Conservation (phyloP, 164 flowering plant species). For the Vitis rupestris region DNA sequence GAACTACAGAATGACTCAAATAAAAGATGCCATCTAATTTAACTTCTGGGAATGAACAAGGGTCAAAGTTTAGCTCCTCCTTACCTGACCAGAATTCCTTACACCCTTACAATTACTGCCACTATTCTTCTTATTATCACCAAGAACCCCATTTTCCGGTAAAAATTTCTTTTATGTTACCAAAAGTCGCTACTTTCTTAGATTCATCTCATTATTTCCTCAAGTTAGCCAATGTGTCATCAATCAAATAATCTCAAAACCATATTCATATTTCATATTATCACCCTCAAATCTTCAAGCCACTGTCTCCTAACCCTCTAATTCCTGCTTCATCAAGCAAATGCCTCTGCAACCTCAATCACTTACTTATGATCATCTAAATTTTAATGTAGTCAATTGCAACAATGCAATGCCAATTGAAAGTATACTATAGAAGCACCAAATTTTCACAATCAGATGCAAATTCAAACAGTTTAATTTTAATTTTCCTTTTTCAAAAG, state of each 20-base stretch:
- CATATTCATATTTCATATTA: background rate
- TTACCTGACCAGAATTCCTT: background rate
- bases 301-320: background rate
- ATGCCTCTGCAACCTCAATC: background rate
- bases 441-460: background rate
- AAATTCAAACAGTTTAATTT: background rate
- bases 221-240: background rate
- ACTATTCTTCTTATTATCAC: background rate
- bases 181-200: background rate
- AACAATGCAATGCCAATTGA: background rate
- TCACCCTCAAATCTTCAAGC: background rate
- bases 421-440: background rate
- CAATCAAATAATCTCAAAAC: background rate
- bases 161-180: background rate
- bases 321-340: background rate
- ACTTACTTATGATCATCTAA: background rate
- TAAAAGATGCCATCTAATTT: too few relatives aligned
- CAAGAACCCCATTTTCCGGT: slow-evolving; percentile 3
- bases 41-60: too few relatives aligned
- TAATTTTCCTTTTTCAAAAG: too few relatives aligned
- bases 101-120: slow-evolving; percentile 1
- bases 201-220: background rate
- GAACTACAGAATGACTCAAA: too few relatives aligned
- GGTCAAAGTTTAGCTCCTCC: background rate
- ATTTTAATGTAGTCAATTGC: background rate